Base-by-base conservation (phyloP, 2,329 filamentous ascomycete genomes). In the Magnaporthiopsis incrustans region DNA sequence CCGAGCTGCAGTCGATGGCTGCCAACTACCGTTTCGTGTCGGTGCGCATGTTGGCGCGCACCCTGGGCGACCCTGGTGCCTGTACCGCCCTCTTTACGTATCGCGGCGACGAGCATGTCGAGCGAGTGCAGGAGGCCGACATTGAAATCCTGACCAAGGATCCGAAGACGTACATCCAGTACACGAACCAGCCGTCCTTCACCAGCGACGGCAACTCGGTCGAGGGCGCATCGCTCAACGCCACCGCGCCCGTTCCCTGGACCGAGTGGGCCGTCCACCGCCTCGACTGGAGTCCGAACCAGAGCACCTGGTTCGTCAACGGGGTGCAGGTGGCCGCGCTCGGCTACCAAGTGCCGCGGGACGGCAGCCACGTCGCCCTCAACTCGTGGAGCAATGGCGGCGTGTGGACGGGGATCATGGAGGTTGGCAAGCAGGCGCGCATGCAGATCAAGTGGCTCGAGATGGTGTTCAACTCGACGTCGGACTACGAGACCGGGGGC, bases 311-410 rank as follows among this genome's bases (percentile, higher is more conserved):
- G 81, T 83, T 76, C 67, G 72, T 83, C 50, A 77, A 84, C 69
- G 77, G 76, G 4, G 70, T 76, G 64, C 71, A 79, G 66, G 75
- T 78, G 38, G 75, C 77, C 1, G 74, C 72, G 3, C 82, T 82
- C 65, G 75, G 73, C 15, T 82, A 82, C 70, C 78, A 79, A 59
- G 79, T 81, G 18, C 81, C 81, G 1, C 73, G 75, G 15, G 77
- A 79, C 65, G 73, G 77, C n/a, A 77, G 76, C 44, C 76, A 73
- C 57, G 71, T 83, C 53, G 76, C 81, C 57, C 76, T 83, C 70
- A 83, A 84, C 69, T 76, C 79, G 70, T 84, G 81, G 81, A 78
- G 78, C 64, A 79, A 83, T 67, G 81, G 81, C 33, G 81, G 81
- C 6, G 73, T 72, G 53, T 84, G 81, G 81, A 79, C 76, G 63